These are phyloP conservation scores for Helotiales sp. DNA, from an alignment of 2,329 filamentous ascomycete species.

Conservation along the genomic window DNA sequence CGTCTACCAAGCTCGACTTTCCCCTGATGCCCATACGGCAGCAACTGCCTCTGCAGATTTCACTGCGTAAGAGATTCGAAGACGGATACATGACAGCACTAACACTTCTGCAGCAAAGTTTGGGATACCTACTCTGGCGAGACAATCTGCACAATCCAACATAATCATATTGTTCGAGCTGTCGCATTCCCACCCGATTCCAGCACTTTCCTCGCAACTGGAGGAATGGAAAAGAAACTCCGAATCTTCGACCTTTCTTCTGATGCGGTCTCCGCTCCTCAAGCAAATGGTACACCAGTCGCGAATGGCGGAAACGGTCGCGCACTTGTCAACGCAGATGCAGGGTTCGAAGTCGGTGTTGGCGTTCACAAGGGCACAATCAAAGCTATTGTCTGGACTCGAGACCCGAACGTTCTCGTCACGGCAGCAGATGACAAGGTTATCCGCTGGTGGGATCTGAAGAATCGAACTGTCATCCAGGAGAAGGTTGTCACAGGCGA, in stretches of 20 bases:
- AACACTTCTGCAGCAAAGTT: conserved; percentile 70
- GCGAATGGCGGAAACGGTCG: conserved; percentile 44
- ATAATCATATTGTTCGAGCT: conserved; percentile 93
- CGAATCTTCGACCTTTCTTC: conserved; percentile 85
- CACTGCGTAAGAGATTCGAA: conserved; percentile 69
- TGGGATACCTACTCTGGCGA: conserved; percentile 98
- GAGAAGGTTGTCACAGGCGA: conserved; percentile 81
- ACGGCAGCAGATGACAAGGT: conserved; percentile 91
- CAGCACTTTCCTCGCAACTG: conserved; percentile 86
- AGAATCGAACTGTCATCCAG: conserved; percentile 74
- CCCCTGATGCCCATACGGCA: conserved; percentile 83
- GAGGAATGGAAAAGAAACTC: conserved; percentile 95
- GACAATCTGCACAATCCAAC: conserved; percentile 82
- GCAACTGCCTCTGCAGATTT: conserved; percentile 97
- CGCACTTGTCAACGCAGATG: conserved; percentile 61
- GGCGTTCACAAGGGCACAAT: conserved; percentile 86
- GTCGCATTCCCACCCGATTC: conserved; percentile 86
- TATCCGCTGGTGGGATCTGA: conserved; percentile 92
- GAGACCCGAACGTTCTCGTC: conserved; percentile 84
- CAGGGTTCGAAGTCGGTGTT: conserved; percentile 83
- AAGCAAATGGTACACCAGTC: conserved; percentile 19
- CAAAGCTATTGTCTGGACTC: conserved; percentile 95
- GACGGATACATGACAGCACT: conserved; percentile 34
- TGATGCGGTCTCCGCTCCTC: conserved; percentile 44
- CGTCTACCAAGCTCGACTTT: conserved; percentile 93